phyloP scores from a whole-genome alignment of 805 yeast genomes.

The Monosporozyma unispora region DNA sequence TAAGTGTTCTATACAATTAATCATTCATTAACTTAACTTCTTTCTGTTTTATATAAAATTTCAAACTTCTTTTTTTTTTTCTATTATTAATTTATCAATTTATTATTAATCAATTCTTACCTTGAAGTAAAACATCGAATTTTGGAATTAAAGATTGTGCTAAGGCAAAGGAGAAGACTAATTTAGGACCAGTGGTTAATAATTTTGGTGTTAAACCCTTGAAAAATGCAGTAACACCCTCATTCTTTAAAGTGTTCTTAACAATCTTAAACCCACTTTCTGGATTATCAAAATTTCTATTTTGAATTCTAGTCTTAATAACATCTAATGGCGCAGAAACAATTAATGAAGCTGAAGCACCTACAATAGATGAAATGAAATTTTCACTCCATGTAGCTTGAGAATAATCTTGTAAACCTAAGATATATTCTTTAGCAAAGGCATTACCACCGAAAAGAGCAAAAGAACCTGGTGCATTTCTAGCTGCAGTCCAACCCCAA shows the following conservation, averaged over 20 bases:
- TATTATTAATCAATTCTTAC: background rate
- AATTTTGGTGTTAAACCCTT: constrained; percentile 95
- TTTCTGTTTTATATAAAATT: background rate
- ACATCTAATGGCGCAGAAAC: constrained; percentile 98
- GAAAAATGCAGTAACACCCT: constrained; percentile 85
- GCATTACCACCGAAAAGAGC: constrained; percentile 98
- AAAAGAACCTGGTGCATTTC: constrained; percentile 98
- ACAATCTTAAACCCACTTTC: constrained; percentile 88
- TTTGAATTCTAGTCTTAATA: constrained; percentile 96
- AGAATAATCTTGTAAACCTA: constrained; percentile 78
- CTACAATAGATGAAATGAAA: constrained; percentile 87
- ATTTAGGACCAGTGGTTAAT: constrained; percentile 95
- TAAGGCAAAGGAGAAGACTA: constrained; percentile 94
- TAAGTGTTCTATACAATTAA: background rate
- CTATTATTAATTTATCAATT: background rate
- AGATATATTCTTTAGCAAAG: constrained; percentile 92
- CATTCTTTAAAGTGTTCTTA: constrained; percentile 86
- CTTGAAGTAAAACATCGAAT: constrained; percentile 58
- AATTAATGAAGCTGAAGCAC: constrained; percentile 93
- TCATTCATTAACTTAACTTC: too few relatives aligned
- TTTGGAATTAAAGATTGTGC: constrained; percentile 97
- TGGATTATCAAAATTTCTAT: constrained; percentile 89
- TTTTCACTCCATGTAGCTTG: constrained; percentile 93
- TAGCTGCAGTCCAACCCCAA: constrained; percentile 99
- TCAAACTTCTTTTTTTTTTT: background rate